Base-by-base conservation (phyloP, 768 basidiomycete species). In the Termitomyces bulborhizus region DNA sequence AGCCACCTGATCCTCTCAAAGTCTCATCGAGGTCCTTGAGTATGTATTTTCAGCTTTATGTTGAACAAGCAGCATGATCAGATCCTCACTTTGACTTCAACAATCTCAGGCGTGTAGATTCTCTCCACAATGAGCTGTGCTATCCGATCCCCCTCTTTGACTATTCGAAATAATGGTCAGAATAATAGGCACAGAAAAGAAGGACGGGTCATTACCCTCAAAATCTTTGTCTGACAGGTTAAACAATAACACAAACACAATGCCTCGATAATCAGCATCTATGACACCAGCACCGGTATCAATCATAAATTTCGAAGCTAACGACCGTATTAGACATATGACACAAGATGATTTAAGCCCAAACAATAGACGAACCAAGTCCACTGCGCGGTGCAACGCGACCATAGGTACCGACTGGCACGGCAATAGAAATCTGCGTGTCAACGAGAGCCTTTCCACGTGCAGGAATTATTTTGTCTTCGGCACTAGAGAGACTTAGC, bases 271-370 rank as follows among this genome's bases (percentile, higher is more conserved):
- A 68, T 99, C 97, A 6, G 93, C 91, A 60, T 99, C 97, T 48
- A 99, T 82, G 7, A 99, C 97, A 27, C 97, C 97, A 9, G 97
- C 97, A 1, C 97, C 97, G 0, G 96, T 98, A 66, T 95, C 91
- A 55, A 99, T 98, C 85, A 93, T 93, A 69, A 92, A 94, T 67
- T 98, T 99, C 13, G 90, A 90, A 18, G 97, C 97, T 97, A 58
- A 16, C 57, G 34, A 42, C 43, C 44, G 6, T 51, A 21, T 40
- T 5, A 32, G 47, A 29, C 29, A 29, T 29, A 29, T 29, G 29
- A 44, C 12, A 42, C n/a, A n/a, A 41, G 2, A 39, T n/a, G 4
- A 34, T 18, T 3, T 21, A 49, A 43, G 32, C 24, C n/a, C 46
- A 31, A 13, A 27, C 46, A 31, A 13, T 29, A 12, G 46, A 70